A percentile compares a stretch with the other conserved stretches of the same genome.
Evolutionary conservation across 805 yeast genomes (phyloP).

Genomic region (Saccharomycopsis sp.): DNA sequence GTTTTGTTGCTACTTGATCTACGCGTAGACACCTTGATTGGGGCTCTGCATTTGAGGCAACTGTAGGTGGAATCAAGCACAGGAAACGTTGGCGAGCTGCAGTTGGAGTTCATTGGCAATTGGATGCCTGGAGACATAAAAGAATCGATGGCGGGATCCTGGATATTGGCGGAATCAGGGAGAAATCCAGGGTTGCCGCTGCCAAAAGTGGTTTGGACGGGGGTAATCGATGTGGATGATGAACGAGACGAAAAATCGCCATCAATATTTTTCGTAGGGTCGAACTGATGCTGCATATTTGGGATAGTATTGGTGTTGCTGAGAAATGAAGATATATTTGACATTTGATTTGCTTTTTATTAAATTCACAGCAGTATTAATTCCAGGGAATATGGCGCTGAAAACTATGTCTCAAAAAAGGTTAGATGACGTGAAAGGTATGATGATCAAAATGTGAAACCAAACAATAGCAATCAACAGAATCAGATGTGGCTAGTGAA

Average conservation of each 20-base stretch:
- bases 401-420: too few species aligned
- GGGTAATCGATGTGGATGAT: not conserved
- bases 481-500: too few species aligned
- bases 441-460: too few species aligned
- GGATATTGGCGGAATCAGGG: too few species aligned
- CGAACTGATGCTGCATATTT: conserved; percentile 1
- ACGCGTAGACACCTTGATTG: not conserved
- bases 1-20: not conserved
- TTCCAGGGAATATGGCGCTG: too few species aligned
- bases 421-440: too few species aligned
- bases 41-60: not conserved
- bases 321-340: not conserved
- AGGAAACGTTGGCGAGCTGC: not conserved
- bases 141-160: too few species aligned
- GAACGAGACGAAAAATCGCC: not conserved
- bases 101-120: too few species aligned
- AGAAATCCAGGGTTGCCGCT: not conserved
- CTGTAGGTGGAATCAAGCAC: not conserved
- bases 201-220: not conserved
- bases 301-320: not conserved
- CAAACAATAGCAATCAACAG: not conserved
- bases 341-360: not conserved
- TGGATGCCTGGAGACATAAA: too few species aligned
- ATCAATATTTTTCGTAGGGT: not conserved
- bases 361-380: too few species aligned